A percentile compares a stretch with the other conserved stretches of the same genome.
phyloP scores from a whole-genome alignment of 768 basidiomycete species.

The Floccularia luteovirens region DNA sequence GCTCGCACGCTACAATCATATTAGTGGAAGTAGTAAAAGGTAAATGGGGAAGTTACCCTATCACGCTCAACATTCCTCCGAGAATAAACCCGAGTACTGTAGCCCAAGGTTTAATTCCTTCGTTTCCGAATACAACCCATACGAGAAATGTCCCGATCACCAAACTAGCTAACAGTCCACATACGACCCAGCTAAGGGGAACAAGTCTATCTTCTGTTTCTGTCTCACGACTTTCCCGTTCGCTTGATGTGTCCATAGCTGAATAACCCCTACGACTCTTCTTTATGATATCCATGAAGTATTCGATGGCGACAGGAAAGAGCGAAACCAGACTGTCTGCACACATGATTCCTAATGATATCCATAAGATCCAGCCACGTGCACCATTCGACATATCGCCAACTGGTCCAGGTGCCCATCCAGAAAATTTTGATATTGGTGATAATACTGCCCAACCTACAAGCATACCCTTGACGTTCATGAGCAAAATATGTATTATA shows the following conservation, averaged over 20 bases:
- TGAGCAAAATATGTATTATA: constrained; percentile 4
- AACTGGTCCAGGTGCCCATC: constrained; percentile 94
- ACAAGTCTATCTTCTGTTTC: constrained; percentile 80
- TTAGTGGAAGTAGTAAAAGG: constrained; percentile 4
- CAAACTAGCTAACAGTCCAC: constrained; percentile 58
- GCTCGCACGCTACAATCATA: constrained; percentile 68
- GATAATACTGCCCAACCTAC: constrained; percentile 94
- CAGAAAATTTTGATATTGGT: constrained; percentile 70
- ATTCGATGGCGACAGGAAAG: constrained; percentile 61
- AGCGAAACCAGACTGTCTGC: constrained; percentile 86
- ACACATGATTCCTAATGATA: constrained; percentile 92
- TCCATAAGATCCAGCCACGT: constrained; percentile 98
- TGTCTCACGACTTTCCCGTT: constrained; percentile 49
- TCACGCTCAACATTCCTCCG: constrained; percentile 77
- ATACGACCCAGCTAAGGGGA: constrained; percentile 68
- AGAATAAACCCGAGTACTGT: constrained; percentile 78
- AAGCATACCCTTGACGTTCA: constrained; percentile 95
- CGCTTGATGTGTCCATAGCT: constrained; percentile 10
- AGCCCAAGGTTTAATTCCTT: constrained; percentile 95
- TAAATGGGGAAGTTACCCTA: constrained; percentile 54
- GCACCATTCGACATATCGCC: constrained; percentile 82
- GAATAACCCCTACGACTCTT: constrained; percentile 13
- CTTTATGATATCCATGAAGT: constrained; percentile 25
- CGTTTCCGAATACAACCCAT: constrained; percentile 82
- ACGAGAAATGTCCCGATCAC: constrained; percentile 70